Conservation (phyloP, 164 flowering plant genomes). For the Malania oleifera region DNA sequence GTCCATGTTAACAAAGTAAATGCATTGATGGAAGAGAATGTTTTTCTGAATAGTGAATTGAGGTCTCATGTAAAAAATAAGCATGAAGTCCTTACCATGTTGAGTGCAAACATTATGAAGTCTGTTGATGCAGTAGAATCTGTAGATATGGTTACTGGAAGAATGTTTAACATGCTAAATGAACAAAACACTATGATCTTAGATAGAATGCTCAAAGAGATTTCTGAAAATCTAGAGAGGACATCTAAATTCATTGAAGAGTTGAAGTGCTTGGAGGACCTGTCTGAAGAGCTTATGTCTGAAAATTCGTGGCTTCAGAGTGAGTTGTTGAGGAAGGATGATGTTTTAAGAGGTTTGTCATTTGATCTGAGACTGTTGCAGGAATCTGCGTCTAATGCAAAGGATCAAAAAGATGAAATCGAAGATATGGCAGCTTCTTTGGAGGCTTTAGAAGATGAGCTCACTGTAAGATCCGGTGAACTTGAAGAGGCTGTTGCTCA, state of each 20-base stretch:
- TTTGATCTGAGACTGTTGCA: conserved; percentile 86
- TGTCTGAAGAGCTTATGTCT: conserved; percentile 38
- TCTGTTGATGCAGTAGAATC: conserved; percentile 24
- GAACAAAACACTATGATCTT: conserved; percentile 15
- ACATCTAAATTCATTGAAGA: conserved; percentile 36
- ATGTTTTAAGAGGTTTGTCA: conserved; percentile 54
- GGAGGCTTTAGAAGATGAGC: conserved; percentile 51
- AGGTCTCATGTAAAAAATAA: conserved; percentile 19
- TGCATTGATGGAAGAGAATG: conserved; percentile 40
- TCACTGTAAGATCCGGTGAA: conserved; percentile 40
- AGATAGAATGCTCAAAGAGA: conserved; percentile 38
- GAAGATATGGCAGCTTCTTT: conserved; percentile 48
- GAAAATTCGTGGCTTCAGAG: conserved; percentile 43
- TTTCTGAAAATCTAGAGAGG: conserved; percentile 26
- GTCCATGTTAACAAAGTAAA: conserved; percentile 17
- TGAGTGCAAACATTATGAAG: conserved; percentile 21
- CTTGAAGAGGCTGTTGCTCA: conserved; percentile 44
- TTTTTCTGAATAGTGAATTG: conserved; percentile 35
- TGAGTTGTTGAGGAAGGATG: conserved; percentile 78
- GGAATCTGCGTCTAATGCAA: conserved; percentile 66
- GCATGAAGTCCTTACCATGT: conserved; percentile 19
- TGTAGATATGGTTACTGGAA: conserved; percentile 21
- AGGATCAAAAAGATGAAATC: conserved; percentile 66
- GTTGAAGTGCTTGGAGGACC: conserved; percentile 39
- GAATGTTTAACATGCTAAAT: conserved; percentile 18